phyloP scores from a whole-genome alignment of 2,329 filamentous ascomycete genomes.

The Anisogramma anomala region DNA sequence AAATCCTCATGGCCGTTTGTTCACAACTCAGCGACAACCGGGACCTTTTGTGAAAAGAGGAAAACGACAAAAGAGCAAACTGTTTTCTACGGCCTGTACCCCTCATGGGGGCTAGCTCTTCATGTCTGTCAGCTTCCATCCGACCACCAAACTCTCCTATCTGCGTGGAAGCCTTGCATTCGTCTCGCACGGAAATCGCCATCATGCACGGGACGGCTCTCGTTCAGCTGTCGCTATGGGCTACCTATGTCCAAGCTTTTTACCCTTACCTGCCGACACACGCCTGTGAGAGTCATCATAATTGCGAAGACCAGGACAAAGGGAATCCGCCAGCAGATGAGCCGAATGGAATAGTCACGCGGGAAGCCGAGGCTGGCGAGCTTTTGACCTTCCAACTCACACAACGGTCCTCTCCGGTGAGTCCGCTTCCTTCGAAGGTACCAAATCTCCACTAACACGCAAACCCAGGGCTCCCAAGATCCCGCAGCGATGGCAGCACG shows the following conservation, averaged over 20 bases:
- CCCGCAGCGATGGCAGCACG: conserved; percentile 27
- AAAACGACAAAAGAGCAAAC: conserved; percentile 5
- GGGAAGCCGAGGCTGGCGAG: background rate
- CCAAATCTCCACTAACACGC: background rate
- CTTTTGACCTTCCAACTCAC: conserved; percentile 31
- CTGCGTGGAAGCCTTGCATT: background rate
- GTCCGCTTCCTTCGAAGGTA: conserved; percentile 12
- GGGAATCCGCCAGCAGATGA: conserved; percentile 11
- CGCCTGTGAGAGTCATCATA: conserved; percentile 19
- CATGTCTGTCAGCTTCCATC: too few relatives aligned
- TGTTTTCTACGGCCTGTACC: conserved; percentile 5
- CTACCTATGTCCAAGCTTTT: conserved; percentile 35
- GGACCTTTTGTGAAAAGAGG: too few relatives aligned
- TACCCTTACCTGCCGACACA: conserved; percentile 31
- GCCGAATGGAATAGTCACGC: background rate
- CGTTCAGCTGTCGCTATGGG: conserved; percentile 37
- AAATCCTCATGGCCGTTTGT: too few relatives aligned
- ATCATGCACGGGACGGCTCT: conserved; percentile 33
- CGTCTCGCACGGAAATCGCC: conserved; percentile 3
- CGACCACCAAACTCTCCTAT: too few relatives aligned
- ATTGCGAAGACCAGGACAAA: conserved; percentile 19
- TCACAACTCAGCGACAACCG: too few relatives aligned
- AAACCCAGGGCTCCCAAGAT: background rate
- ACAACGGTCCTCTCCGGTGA: conserved; percentile 26
- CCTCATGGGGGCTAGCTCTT: too few relatives aligned